phyloP scores from a whole-genome alignment of 169 alveolate genomes.

The Cryptosporidium sp. region DNA sequence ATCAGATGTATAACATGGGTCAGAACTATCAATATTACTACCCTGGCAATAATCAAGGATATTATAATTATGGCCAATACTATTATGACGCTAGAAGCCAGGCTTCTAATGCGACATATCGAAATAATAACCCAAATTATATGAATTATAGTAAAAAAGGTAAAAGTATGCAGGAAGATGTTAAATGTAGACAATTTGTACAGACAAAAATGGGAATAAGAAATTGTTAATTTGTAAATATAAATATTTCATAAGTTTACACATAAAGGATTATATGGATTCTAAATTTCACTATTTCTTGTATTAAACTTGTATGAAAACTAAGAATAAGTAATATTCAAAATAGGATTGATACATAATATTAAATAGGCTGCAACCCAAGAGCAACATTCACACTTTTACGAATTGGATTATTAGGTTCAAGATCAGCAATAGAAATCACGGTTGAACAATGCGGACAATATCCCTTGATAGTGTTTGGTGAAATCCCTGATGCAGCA shows the following conservation, averaged over 20 bases:
- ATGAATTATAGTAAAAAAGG: conserved; percentile 11
- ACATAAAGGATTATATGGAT: not conserved
- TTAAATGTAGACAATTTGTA: conserved; percentile 14
- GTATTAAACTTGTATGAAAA: no score
- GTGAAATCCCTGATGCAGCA: conserved; percentile 64
- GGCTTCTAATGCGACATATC: not conserved
- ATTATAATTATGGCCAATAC: not conserved
- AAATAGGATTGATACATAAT: not conserved
- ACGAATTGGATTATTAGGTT: conserved; percentile 72
- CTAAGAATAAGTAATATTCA: not conserved
- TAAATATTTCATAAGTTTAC: no score
- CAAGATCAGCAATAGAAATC: conserved; percentile 70
- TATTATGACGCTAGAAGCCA: conserved; percentile 24
- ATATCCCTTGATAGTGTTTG: conserved; percentile 55
- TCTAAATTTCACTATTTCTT: conserved; percentile 2
- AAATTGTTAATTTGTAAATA: no score
- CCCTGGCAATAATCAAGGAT: not conserved
- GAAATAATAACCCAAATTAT: not conserved
- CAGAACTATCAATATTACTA: conserved; percentile 15
- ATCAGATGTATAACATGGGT: conserved; percentile 1
- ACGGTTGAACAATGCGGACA: conserved; percentile 75
- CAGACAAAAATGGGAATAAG: not conserved
- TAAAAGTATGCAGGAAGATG: conserved; percentile 28
- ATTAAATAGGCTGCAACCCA: conserved; percentile 55
- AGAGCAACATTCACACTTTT: conserved; percentile 74